Evolutionary conservation across 1,284 basidiomycete genomes (phyloP), one percentile per base, ranked within the genome.

Genomic region (Cystobasidium sp.): DNA sequence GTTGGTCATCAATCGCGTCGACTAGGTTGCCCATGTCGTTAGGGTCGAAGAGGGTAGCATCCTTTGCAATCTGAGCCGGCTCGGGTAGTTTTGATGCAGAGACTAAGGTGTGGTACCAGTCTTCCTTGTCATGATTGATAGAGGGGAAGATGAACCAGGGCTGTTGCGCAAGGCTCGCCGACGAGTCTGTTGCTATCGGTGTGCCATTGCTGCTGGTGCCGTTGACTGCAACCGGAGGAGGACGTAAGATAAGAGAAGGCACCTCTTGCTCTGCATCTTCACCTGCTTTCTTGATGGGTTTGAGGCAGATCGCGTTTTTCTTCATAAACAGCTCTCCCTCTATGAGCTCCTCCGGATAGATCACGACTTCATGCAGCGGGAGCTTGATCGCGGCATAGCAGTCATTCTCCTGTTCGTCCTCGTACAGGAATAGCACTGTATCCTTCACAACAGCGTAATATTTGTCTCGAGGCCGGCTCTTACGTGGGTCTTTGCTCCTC

Each of bases 61-160:
- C 80, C 37, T 70, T 64, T 0, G 76, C 77, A 18, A 79, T 52
- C 3, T 69, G 66, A 9, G 79, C 65, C 12, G 76, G 68, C 16
- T 78, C 89, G 80, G 81, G 78, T 64, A 81, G 74, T 87, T 86
- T 74, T 87, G 90, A 78, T 84, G 90, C 83, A 67, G 92, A 89
- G n/a, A 94, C 83, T 64, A 98, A 86, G 0, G 93, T 87, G 61
- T 94, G 86, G 82, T 97, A 97, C 94, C 95, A 98, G 82, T 98
- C 94, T 83, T 98, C 86, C 78, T 85, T 84, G 81, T 93, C 91
- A 74, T 89, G 85, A 80, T 89, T 92, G 24, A 88, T 89, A 74
- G 90, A 89, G 24, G 91, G 88, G 82, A 96, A 96, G 80, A 97
- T 88, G 84, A 90, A 96, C 92, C 93, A 95, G 0, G 93, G 91